Conservation (phyloP, 2,329 filamentous ascomycete species). For the Aspergillus thermomutatus region DNA sequence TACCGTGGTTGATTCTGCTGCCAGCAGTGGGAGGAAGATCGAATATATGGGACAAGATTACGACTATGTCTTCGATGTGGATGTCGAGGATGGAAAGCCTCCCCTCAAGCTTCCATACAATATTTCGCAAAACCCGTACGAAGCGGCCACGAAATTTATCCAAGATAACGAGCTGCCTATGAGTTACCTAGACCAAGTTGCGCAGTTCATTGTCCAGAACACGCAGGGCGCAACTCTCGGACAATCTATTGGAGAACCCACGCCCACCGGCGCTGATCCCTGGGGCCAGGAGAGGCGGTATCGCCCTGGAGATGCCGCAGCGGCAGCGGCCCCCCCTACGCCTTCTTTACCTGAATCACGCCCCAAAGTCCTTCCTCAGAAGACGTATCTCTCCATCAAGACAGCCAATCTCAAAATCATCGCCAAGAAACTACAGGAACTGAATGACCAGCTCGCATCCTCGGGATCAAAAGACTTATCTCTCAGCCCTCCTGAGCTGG, state of each 20-base stretch:
- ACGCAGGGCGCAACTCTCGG: constrained; percentile 84
- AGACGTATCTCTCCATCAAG: constrained; percentile 72
- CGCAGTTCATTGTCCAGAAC: constrained; percentile 87
- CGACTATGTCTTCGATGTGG: constrained; percentile 94
- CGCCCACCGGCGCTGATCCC: constrained; percentile 60
- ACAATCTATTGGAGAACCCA: constrained; percentile 47
- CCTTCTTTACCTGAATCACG: constrained; percentile 36
- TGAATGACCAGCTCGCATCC: constrained; percentile 67
- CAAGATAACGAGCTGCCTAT: constrained; percentile 83
- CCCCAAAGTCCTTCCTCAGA: constrained; percentile 70
- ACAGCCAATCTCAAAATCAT: constrained; percentile 68
- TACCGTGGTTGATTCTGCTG: constrained; percentile 87
- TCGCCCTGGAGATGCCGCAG: constrained; percentile 63
- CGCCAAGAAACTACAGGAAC: constrained; percentile 69
- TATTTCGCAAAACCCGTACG: constrained; percentile 85
- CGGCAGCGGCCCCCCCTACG: constrained; percentile 23
- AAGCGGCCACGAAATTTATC: constrained; percentile 86
- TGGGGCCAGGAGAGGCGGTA: constrained; percentile 78
- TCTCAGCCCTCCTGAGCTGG: constrained; percentile 69
- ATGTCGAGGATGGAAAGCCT: constrained; percentile 91
- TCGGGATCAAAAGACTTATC: constrained; percentile 70
- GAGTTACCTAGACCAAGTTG: constrained; percentile 84
- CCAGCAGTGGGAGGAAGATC: constrained; percentile 74
- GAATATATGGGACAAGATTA: constrained; percentile 82
- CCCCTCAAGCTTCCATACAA: constrained; percentile 93